Evolutionary conservation across 306 rosid species (phyloP).

Genomic region (Corylus americana): DNA sequence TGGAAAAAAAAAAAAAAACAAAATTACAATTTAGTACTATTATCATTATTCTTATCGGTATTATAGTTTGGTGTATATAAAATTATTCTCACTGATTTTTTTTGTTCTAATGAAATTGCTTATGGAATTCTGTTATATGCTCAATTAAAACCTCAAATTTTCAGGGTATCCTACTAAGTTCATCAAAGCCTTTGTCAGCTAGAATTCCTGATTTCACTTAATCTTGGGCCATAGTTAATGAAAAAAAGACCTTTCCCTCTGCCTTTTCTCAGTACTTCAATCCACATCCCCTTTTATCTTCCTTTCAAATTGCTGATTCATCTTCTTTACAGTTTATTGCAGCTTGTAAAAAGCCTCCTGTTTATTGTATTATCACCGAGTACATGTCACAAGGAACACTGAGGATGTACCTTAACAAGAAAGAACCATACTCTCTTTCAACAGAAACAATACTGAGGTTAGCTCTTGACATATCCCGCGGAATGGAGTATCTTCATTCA

Average conservation of each 20-base stretch:
- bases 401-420: slow-evolving; percentile 98
- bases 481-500: slow-evolving; percentile 97
- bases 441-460: slow-evolving; percentile 83
- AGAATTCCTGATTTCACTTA: background rate
- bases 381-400: slow-evolving; percentile 99
- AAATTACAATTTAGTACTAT: background rate
- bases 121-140: background rate
- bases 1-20: too few species aligned
- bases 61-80: background rate
- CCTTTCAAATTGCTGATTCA: background rate
- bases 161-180: background rate
- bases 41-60: background rate
- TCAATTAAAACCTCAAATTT: background rate
- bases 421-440: slow-evolving; percentile 94
- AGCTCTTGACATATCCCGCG: slow-evolving; percentile 95
- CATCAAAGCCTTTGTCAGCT: background rate
- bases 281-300: background rate
- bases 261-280: background rate
- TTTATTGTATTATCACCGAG: slow-evolving; percentile 92
- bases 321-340: slow-evolving; percentile 74
- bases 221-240: background rate
- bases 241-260: background rate
- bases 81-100: background rate
- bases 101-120: background rate
- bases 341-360: slow-evolving; percentile 96